Base-by-base conservation (phyloP, 345 rosid genomes). In the Melaleuca quinquenervia region DNA sequence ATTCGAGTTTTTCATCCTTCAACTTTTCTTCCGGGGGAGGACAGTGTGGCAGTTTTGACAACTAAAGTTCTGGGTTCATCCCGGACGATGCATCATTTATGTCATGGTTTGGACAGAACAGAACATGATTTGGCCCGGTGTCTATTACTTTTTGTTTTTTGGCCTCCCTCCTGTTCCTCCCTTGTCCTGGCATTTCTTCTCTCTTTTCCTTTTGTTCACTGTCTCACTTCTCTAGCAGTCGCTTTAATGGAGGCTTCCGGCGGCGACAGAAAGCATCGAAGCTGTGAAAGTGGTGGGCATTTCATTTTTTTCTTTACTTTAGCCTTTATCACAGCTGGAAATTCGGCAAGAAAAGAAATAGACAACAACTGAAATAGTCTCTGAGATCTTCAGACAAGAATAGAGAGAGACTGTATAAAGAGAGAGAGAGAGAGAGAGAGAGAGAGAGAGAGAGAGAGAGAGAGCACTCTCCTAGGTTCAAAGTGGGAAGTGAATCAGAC, bases 201-300 rank as follows among this genome's bases (percentile, higher is more conserved):
- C 44, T 48, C 32, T 8, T 32, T 41, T 21, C 36, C 24, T 70
- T 70, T 70, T 70, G 80, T 20, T 70, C 48, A 21, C 48, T 36
- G 24, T 70, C 80, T 70, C 48, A 70, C 80, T 70, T 70, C 80
- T 70, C 80, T 20, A 70, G 80, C 80, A 70, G 80, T 70, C 80
- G 22, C 93, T 87, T 53, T 51, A 74, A 76, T 84, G 93, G 92
- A 92, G 92, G 92, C 96, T 92, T 90, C 92, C 90, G 93, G 92
- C 93, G 56, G 90, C 85, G 91, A 90, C 93, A 92, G 88, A 91
- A 91, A 87, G 90, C 91, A 83, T 85, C 91, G 90, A 88, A 90
- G 64, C 89, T 84, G 80, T 36, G 48, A 70, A 84, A 84, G 85
- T 84, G 76, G 62, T 52, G 84, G 60, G 44, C 26, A 53, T 64